A percentile compares a stretch with the other conserved stretches of the same genome.
Conservation (phyloP, 495 filamentous ascomycete genomes). For the Hypoxylon fuscum region DNA sequence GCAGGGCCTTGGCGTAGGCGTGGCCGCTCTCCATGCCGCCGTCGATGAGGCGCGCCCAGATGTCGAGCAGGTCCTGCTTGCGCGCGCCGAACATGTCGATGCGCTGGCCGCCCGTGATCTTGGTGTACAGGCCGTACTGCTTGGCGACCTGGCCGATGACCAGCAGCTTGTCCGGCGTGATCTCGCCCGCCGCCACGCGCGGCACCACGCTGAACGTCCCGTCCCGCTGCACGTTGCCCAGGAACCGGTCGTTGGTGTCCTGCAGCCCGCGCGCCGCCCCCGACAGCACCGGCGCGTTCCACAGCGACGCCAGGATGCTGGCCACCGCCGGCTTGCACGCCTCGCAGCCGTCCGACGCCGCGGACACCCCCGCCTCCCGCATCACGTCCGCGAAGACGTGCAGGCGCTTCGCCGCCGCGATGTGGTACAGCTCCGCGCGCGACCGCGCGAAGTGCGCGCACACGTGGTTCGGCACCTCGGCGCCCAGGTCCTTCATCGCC, state of each 20-base stretch:
- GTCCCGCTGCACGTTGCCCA: slow-evolving; percentile 96
- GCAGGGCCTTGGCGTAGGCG: slow-evolving; percentile 90
- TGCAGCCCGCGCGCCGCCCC: slow-evolving; percentile 79
- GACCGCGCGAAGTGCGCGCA: slow-evolving; percentile 90
- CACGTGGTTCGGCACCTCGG: slow-evolving; percentile 88
- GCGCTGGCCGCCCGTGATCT: slow-evolving; percentile 94
- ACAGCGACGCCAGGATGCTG: slow-evolving; percentile 85
- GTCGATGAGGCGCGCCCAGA: slow-evolving; percentile 86
- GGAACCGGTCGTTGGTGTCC: slow-evolving; percentile 91
- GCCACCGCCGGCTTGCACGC: slow-evolving; percentile 88
- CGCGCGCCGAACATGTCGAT: slow-evolving; percentile 96
- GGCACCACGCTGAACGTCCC: slow-evolving; percentile 94
- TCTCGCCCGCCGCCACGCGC: slow-evolving; percentile 86
- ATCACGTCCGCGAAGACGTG: slow-evolving; percentile 83
- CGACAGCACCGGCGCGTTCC: slow-evolving; percentile 88
- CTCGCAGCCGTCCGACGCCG: slow-evolving; percentile 85
- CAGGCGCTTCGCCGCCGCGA: slow-evolving; percentile 83
- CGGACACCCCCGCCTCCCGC: slow-evolving; percentile 79
- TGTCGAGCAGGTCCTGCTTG: slow-evolving; percentile 90
- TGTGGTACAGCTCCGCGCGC: slow-evolving; percentile 89
- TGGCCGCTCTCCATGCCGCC: slow-evolving; percentile 97
- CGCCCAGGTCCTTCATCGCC: slow-evolving; percentile 88
- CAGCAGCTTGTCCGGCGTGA: slow-evolving; percentile 90
- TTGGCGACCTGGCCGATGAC: slow-evolving; percentile 88
- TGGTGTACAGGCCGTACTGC: slow-evolving; percentile 89